Evolutionary conservation across 2,329 filamentous ascomycete species (phyloP), one percentile per base, ranked within the genome.

Genomic region (Akanthomyces uredinophilus): DNA sequence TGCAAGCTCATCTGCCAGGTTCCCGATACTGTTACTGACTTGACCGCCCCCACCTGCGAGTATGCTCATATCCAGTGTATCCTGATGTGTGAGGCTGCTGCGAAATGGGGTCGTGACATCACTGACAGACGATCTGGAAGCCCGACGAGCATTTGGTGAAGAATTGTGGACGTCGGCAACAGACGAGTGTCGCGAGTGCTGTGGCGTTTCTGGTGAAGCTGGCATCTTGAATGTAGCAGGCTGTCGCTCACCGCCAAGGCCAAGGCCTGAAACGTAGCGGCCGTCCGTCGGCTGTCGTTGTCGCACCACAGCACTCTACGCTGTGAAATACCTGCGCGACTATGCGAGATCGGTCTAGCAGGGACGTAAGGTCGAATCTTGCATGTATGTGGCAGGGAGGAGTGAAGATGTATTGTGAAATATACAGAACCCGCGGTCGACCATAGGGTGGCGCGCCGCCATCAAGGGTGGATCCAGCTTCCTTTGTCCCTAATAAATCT

Each of bases 1-100:
- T 1, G 88, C 91, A 53, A 95, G 78, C 74, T 95, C 91, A 73
- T 94, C 91, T 1, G 91, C 91, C 54, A 95, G 74, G 68, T 92
- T 93, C 37, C 90, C 91, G 65, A 92, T 78, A 10, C 88, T 87
- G 64, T 85, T 85, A 55, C 76, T 77, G 3, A 72, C 72, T 27
- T 73, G 75, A 51, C 73, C 73, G 43, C 74, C 79, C 47, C 74
- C 77, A 61, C 71, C 73, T 63, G 75, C 73, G 53, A 82, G 78
- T n/a, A 78, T 72, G 62, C 74, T 74, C 57, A 83, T 72, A 60
- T 81, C 79, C n/a, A 78, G 70, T 41, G 70, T 70, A 66, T 84
- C 81, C 63, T 77, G 74, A 60, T 81, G 79, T 68, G 77, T 79
- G 67, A 79, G 79, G 68, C 79, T 81, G 67, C 75, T 77, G 58